These are phyloP conservation scores for Arctium lappa DNA, from an alignment of 129 eudicot genomes.

Conservation along the genomic window DNA sequence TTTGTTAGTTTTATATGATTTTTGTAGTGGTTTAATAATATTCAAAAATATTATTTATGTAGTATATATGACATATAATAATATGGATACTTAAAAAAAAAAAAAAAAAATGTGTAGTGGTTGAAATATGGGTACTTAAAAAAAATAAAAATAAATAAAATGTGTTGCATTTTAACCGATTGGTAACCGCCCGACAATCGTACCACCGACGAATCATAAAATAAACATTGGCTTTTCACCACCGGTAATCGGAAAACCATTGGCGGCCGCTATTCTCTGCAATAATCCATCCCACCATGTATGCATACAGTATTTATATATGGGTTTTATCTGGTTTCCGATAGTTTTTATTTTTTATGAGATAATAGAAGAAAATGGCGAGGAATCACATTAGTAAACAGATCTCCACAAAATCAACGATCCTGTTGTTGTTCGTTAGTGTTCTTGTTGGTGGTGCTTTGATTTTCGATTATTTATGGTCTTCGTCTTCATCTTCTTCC, in stretches of 20 bases:
- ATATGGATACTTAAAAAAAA: no score
- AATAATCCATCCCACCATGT: neutral
- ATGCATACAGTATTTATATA: neutral
- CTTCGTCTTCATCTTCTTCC: conserved; percentile 38
- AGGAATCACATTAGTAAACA: conserved; percentile 34
- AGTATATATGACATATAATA: no score
- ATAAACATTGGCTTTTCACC: conserved; percentile 11
- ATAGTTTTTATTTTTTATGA: neutral
- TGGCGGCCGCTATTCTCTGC: conserved; percentile 36
- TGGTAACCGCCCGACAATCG: neutral
- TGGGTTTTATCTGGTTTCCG: conserved; percentile 16
- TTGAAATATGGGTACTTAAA: no score
- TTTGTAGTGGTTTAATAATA: no score
- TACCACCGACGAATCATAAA: conserved; percentile 1
- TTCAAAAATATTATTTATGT: no score
- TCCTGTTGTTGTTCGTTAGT: conserved; percentile 22
- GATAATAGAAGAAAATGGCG: conserved; percentile 14
- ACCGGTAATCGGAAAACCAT: conserved; percentile 41
- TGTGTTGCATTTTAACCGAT: no score
- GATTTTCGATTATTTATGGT: conserved; percentile 35
- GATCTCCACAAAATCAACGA: conserved; percentile 29
- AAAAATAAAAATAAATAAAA: no score
- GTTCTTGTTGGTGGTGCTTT: conserved; percentile 41
- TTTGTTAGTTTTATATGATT: no score
- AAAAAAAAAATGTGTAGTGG: no score